Conservation (phyloP, 768 basidiomycete species). For the Lactifluus volemus region DNA sequence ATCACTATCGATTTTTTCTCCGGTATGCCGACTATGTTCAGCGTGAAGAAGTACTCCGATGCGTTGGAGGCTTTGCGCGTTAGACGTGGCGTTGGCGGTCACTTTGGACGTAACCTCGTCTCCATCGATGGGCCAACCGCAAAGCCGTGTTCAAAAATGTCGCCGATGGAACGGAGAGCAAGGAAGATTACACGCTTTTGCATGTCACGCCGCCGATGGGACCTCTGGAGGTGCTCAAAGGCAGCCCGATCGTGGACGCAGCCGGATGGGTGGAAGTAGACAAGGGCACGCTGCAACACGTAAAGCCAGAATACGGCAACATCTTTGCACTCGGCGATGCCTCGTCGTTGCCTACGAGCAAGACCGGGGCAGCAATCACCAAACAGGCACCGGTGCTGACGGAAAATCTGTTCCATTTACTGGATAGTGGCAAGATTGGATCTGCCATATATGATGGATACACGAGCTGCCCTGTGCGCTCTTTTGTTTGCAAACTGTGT, state of each 20-base stretch:
- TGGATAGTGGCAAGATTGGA: conserved; percentile 64
- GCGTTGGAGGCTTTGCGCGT: conserved; percentile 70
- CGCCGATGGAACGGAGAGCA: conserved; percentile 53
- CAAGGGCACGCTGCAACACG: conserved; percentile 70
- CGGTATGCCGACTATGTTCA: conserved; percentile 94
- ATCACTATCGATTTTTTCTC: conserved; percentile 74
- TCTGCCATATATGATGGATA: conserved; percentile 79
- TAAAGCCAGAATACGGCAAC: conserved; percentile 70
- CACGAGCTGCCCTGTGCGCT: conserved; percentile 74
- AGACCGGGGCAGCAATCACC: conserved; percentile 92
- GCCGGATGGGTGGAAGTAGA: conserved; percentile 90
- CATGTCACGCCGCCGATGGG: conserved; percentile 94
- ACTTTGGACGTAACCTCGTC: conserved; percentile 78
- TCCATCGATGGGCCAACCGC: conserved; percentile 59
- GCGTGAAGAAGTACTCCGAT: conserved; percentile 92
- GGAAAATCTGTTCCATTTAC: conserved; percentile 74
- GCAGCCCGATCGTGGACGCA: conserved; percentile 67
- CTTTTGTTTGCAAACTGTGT: not conserved
- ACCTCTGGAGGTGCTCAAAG: conserved; percentile 71
- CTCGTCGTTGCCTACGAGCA: conserved; percentile 86
- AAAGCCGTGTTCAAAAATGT: conserved; percentile 79
- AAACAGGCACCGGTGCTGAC: conserved; percentile 84
- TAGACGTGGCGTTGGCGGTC: conserved; percentile 69
- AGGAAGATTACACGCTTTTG: conserved; percentile 71
- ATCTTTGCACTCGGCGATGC: conserved; percentile 92